Base-by-base conservation (phyloP, 2,329 filamentous ascomycete species). In the Monilinia polystroma region DNA sequence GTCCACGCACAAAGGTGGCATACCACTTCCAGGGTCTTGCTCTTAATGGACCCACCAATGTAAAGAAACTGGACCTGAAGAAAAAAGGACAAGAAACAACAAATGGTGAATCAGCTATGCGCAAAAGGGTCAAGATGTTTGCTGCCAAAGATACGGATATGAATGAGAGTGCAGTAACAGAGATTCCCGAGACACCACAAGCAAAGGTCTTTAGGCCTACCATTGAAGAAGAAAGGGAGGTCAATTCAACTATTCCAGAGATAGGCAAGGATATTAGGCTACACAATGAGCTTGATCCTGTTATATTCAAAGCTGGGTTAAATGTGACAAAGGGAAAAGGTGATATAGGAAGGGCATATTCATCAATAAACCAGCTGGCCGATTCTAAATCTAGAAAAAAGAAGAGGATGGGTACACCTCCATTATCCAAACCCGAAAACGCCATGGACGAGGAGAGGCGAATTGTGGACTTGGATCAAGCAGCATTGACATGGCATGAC, bases 401-500 rank as follows among this genome's bases (percentile, higher is more conserved):
- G 54, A 76, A 74, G 66, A 66, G 74, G 49, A 64, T 69, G 12
- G 69, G 72, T 3, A 75, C 74, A 29, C 71, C 72, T 12, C 74
- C 75, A n/a, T 57, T 72, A 3, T 63, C 51, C 54, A 38, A 20
- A 29, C 7, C 12, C n/a, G 41, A 38, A 16, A 67, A 71, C 35
- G 43, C 38, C 10, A 67, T 66, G 32, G 68, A 66, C 1, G 54
- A 52, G 23, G 56, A 67, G 29, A 54, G 23, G 29, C 66, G 43
- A 23, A 68, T 72, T 38, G 52, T 75, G 12, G 73, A 75, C 62
- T 68, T 70, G 1, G 74, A 75, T 35, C 81, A 85, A 47, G 85
- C 86, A 8, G 82, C 85, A 3, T 78, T 89, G 63, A 89, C 87
- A 1, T 90, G 87, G 87, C 86, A 86, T 72, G 85, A 88, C 70